Base-by-base conservation (phyloP, 2,329 filamentous ascomycete genomes). In the Stagonosporopsis vannaccii region DNA sequence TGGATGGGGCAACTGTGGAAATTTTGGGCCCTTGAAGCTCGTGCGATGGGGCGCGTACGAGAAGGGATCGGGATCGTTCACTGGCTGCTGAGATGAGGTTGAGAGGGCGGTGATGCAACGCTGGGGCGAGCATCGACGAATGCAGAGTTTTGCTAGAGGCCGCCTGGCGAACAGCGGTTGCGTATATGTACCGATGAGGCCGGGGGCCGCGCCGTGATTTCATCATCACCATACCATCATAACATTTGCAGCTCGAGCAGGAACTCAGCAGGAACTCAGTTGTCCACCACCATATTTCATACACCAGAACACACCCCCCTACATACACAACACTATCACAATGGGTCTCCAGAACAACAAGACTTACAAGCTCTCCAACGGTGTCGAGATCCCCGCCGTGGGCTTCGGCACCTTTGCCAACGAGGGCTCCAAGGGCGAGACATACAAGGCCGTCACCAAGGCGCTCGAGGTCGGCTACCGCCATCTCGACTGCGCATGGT, bases 371-470 rank as follows among this genome's bases (percentile, higher is more conserved):
- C 78, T 86, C 47, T 81, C 75, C 78, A 85, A 84, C 69, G 83
- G 83, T 65, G 83, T 88, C 56, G 81, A 80, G 70, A 88, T 91
- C 32, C 90, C 90, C 41, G 82, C 81, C 33, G 81, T 92, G 15
- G 90, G 89, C 33, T 91, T 91, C 67, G 90, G 90, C 53, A 88
- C 90, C 59, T 92, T 90, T 74, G 84, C 83, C 60, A 89, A 83
- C 73, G 87, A 90, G 77, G 87, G 86, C 53, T 83, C 86, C n/a
- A 80, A 80, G 13, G 74, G 81, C 56, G 74, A 83, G 48, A 79
- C 81, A 58, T 80, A 82, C 43, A 70, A 81, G 36, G 87, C 88
- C 15, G 86, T 85, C 61, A 78, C 84, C 6, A 78, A 80, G 46
- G 89, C 87, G 0, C 77, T 90, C 42, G 77, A 82, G 42, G 75